These are phyloP conservation scores for Cicer cuneatum DNA, from an alignment of 306 rosid genomes.

Conservation along the genomic window DNA sequence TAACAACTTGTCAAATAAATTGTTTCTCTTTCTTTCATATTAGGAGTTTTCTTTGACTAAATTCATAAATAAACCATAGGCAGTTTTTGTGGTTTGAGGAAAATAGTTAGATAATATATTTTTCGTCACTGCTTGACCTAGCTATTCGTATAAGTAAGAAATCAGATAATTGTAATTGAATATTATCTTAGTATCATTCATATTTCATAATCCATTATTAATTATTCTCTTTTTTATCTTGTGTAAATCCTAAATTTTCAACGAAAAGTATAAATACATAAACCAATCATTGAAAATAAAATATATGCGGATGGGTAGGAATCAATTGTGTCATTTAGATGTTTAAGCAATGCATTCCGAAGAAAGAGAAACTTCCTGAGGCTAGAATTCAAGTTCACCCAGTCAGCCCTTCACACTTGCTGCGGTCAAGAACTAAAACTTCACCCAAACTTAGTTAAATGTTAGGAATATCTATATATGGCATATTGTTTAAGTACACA, in stretches of 20 bases:
- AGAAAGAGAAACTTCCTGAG: constrained; percentile 36
- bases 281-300: constrained; percentile 5
- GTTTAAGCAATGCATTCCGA: constrained; percentile 15
- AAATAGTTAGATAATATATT: too few relatives aligned
- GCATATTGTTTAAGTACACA: not conserved
- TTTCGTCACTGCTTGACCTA: too few relatives aligned
- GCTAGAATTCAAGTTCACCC: constrained; percentile 37
- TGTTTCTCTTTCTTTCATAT: too few relatives aligned
- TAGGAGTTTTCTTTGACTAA: too few relatives aligned
- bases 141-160: too few relatives aligned
- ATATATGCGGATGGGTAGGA: too few relatives aligned
- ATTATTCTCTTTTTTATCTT: not conserved
- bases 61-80: too few relatives aligned
- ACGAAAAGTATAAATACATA: constrained; percentile 8
- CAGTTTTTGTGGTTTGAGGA: too few relatives aligned
- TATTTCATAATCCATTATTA: not conserved
- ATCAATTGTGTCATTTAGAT: not conserved
- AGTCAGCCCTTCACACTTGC: constrained; percentile 21
- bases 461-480: constrained; percentile 11
- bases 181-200: not conserved
- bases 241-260: constrained; percentile 6
- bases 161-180: too few relatives aligned
- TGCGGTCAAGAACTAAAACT: constrained; percentile 24
- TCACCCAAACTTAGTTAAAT: constrained; percentile 37
- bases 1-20: too few relatives aligned